Base-by-base conservation (phyloP, 495 filamentous ascomycete genomes). In the Penicillium pulvis region DNA sequence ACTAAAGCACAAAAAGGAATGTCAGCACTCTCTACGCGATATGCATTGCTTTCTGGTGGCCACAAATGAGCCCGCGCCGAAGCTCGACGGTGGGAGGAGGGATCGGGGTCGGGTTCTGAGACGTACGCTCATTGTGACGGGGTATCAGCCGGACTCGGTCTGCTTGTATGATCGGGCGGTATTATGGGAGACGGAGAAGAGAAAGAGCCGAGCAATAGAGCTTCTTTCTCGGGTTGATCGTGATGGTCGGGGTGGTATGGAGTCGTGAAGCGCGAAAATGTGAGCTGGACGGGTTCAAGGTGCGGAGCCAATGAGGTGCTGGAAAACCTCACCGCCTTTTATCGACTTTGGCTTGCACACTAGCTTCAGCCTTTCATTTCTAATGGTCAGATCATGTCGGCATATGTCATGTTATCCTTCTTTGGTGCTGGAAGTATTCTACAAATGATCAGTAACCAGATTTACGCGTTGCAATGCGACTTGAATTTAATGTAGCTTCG, bases 101-200 rank as follows among this genome's bases (percentile, higher is more conserved):
- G 43, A 43, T 12, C 6, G 24, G 23, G 39, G 39, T 39, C 56
- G 55, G 48, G 36, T n/a, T 30, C 46, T 33, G 59, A 51, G 56
- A 75, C 75, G 43, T 56, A 79, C 75, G 67, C 75, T 79, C 76
- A 78, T 79, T 59, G 57, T 71, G 58, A 53, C 26, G 55, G 31
- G 30, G 52, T 41, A 24, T 19, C 9, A 43, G 35, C 36, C 51
- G 54, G 43, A 28, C 12, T 57, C 41, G 53, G 17, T 39, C 53
- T 26, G 31, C 33, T 28, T 14, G 39, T 42, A 43, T 10, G 5
- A 17, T 20, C 30, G 36, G 14, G n/a, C 28, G 16, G 44, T 23
- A 14, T 20, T 17, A 11, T 26, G 28, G 6, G n/a, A 42, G 43
- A n/a, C 14, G 10, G 31, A 48, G 35, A 26, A 53, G 48, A 51